Evolutionary conservation across 768 basidiomycete genomes (phyloP).

Genomic region (Goffeauzyma gilvescens): DNA sequence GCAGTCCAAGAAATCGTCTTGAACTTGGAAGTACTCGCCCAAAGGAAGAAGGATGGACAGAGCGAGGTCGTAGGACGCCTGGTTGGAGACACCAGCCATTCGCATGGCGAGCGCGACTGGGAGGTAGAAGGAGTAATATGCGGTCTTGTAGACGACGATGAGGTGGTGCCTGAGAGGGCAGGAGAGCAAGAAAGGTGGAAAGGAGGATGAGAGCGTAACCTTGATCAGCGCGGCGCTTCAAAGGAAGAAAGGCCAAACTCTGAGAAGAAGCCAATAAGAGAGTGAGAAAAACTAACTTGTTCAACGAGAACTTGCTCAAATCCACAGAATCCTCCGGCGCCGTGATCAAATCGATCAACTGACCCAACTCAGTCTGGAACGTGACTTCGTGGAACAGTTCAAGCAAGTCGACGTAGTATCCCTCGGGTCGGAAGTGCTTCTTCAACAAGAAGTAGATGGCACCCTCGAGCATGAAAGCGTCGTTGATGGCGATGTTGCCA

Average conservation of each 20-base stretch:
- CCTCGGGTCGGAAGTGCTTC: slow-evolving; percentile 57
- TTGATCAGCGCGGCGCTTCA: not conserved
- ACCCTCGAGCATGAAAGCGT: slow-evolving; percentile 84
- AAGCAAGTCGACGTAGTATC: slow-evolving; percentile 71
- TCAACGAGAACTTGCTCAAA: slow-evolving; percentile 64
- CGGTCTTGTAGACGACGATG: slow-evolving; percentile 94
- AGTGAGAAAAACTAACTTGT: slow-evolving; percentile 47
- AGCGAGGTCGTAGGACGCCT: slow-evolving; percentile 52
- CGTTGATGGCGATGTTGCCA: slow-evolving; percentile 80
- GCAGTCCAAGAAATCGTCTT: slow-evolving; percentile 93
- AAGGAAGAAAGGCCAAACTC: not conserved
- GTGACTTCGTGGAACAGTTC: slow-evolving; percentile 77
- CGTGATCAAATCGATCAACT: slow-evolving; percentile 86
- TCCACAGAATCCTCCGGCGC: slow-evolving; percentile 82
- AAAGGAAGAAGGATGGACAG: slow-evolving; percentile 68
- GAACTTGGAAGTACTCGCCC: slow-evolving; percentile 96
- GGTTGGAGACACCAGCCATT: slow-evolving; percentile 38
- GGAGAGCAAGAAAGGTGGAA: not conserved
- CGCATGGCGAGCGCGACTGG: slow-evolving; percentile 88
- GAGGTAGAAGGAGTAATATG: slow-evolving; percentile 95
- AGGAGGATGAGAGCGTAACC: slow-evolving; percentile 1
- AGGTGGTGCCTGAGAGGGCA: slow-evolving; percentile 48
- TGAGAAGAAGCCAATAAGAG: too few relatives aligned
- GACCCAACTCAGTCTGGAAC: slow-evolving; percentile 88
- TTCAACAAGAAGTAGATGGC: slow-evolving; percentile 83